Base-by-base conservation (phyloP, 148 eudicot genomes). In the Euryodendron excelsum region DNA sequence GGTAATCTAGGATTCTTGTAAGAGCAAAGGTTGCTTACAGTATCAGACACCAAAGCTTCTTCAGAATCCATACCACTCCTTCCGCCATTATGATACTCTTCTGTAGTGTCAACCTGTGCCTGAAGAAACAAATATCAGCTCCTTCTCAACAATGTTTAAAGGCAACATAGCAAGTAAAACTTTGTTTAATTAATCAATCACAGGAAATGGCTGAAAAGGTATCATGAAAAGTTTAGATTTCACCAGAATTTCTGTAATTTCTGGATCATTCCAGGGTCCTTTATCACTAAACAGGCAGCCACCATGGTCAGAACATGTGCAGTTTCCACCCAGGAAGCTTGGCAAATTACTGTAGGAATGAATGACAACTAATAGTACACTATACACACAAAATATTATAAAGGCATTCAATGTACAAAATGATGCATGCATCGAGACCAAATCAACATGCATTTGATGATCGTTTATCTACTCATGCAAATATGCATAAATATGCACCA, bases 261-360 rank as follows among this genome's bases (percentile, higher is more conserved):
- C 73, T 3, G 88, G 89, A 74, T 89, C 90, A 73, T 81, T 85
- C 94, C 94, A 91, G 2, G 90, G 94, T 65, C 94, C 94, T 84
- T 87, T 91, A 60, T 87, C 89, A 28, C 88, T 89, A 21, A 80
- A 69, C 72, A 84, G 80, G 72, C 94, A 91, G n/a, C 94, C 91
- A 21, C 88, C 94, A 56, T 53, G 76, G 23, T 77, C 85, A 64
- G 88, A 78, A 83, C 94, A 91, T 25, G 85, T 81, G 89, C 92
- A 91, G 31, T 81, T 82, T 44, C 94, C 94, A 10, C 92, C 92
- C 27, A 91, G 83, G 80, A 89, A 87, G 69, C 72, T 82, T 53
- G 94, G 94, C 68, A 91, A 83, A 67, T 89, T 84, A 74, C 92
- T 89, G 85, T 53, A 72, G 58, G 69, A 79, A 34, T 70, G 69